phyloP scores from a whole-genome alignment of 202 grass and related monocot genomes.

The Musa balbisiana region DNA sequence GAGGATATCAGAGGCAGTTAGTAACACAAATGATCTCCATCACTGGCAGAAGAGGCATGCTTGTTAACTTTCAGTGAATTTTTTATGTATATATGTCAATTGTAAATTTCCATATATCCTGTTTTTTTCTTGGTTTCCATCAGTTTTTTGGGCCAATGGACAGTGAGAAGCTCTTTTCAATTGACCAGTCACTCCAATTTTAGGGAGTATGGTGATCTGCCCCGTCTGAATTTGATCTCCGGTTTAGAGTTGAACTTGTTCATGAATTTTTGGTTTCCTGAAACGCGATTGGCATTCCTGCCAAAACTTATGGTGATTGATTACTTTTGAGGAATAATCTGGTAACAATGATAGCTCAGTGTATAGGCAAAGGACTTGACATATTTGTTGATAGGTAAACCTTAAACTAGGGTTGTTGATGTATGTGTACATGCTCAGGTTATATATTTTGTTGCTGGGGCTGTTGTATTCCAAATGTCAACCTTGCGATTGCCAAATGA shows the following conservation, averaged over 20 bases:
- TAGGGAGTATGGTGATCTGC: not conserved
- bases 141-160: not conserved
- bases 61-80: no score
- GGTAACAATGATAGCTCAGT: not conserved
- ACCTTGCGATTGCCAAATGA: no score
- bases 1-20: not conserved
- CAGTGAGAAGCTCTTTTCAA: not conserved
- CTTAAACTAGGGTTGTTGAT: not conserved
- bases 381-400: not conserved
- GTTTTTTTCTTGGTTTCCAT: not conserved
- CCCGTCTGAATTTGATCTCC: not conserved
- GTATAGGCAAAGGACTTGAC: not conserved
- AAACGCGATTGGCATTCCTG: not conserved
- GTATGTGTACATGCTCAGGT: not conserved
- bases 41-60: not conserved
- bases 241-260: not conserved
- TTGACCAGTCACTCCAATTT: not conserved
- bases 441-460: not conserved
- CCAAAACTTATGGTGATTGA: not conserved
- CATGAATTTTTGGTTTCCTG: not conserved
- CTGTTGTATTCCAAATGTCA: not conserved
- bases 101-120: conserved; percentile 6
- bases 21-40: not conserved
- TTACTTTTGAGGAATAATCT: not conserved
- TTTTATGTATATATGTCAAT: not conserved